A percentile compares a stretch with the other conserved stretches of the same genome.
These are phyloP conservation scores for Ilex aquifolium DNA, from an alignment of 257 asterid genomes.

Conservation along the genomic window DNA sequence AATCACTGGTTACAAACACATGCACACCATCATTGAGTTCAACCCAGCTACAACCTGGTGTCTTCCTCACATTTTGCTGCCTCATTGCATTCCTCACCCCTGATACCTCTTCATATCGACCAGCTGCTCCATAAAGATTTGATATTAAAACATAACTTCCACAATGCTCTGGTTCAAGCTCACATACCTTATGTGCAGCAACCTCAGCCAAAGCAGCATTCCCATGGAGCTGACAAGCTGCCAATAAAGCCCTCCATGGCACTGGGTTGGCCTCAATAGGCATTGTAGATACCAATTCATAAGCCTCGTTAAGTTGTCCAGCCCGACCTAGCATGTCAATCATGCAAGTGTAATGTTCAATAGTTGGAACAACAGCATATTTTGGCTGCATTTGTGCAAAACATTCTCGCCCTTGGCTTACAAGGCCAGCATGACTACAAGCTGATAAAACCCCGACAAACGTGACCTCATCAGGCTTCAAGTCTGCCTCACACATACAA, in stretches of 20 bases:
- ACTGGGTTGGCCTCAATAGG: too few species aligned
- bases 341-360: constrained; percentile 73
- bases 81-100: constrained; percentile 64
- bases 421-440: constrained; percentile 73
- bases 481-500: constrained; percentile 42
- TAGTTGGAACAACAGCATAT: constrained; percentile 49
- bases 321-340: constrained; percentile 91
- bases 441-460: constrained; percentile 76
- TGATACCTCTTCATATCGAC: constrained; percentile 60
- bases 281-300: constrained; percentile 51
- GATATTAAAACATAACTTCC: constrained; percentile 77
- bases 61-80: too few species aligned
- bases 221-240: constrained; percentile 74
- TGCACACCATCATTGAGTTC: too few species aligned
- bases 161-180: constrained; percentile 67
- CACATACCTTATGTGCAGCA: constrained; percentile 45
- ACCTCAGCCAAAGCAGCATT: constrained; percentile 54
- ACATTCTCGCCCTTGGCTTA: constrained; percentile 46
- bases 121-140: constrained; percentile 68
- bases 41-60: too few species aligned
- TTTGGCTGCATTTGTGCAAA: constrained; percentile 50
- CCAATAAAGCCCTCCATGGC: constrained; percentile 78
- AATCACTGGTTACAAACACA: constrained; percentile 60
- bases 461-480: constrained; percentile 73
- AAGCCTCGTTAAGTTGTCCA: constrained; percentile 62